Conservation (phyloP, 1,284 basidiomycete genomes). For the Pyrrhoderma lamaoense region DNA sequence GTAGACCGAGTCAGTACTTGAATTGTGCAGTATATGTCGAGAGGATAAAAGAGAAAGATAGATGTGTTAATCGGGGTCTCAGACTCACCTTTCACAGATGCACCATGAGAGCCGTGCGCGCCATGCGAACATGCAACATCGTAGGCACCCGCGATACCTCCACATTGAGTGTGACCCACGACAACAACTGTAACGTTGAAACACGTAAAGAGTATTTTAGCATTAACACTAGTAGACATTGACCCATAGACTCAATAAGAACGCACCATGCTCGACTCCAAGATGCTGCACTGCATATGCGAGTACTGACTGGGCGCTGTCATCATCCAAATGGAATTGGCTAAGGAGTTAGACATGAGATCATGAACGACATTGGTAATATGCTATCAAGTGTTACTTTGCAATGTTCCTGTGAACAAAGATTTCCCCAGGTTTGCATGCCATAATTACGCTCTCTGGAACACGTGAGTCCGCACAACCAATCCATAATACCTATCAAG, state of each 20-base stretch:
- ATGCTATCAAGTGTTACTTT: constrained; percentile 33
- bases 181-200: constrained; percentile 50
- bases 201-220: too few species aligned
- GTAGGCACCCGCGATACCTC: constrained; percentile 64
- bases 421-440: constrained; percentile 55
- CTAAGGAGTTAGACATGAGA: constrained; percentile 32
- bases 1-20: background rate
- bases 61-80: background rate
- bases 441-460: constrained; percentile 49
- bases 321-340: constrained; percentile 76
- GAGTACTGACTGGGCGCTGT: constrained; percentile 72
- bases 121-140: constrained; percentile 31
- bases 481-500: constrained; percentile 60
- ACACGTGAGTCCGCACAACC: constrained; percentile 68
- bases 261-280: constrained; percentile 77
- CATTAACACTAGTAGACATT: too few species aligned
- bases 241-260: too few species aligned
- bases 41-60: background rate
- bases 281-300: constrained; percentile 75
- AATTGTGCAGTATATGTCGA: background rate
- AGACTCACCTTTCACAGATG: constrained; percentile 16
- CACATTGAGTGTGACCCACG: constrained; percentile 78
- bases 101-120: background rate
- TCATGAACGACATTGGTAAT: background rate
- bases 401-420: constrained; percentile 66